Percentiles rank a stretch among this genome's conserved stretches.
Conservation (phyloP, 306 rosid genomes). For the Pyrus betulifolia region DNA sequence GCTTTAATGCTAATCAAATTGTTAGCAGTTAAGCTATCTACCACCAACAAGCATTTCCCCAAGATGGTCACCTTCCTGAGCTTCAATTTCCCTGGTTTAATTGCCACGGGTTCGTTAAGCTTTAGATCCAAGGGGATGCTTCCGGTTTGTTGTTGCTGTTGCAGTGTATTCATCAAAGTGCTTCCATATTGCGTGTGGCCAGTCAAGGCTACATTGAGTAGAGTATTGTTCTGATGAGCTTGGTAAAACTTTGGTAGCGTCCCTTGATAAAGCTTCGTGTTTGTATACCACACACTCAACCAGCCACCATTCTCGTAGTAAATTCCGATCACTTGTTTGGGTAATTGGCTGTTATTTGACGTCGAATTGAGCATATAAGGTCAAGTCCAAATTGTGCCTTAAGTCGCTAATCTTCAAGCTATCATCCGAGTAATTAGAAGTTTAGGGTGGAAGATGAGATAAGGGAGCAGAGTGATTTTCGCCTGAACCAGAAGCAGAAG, state of each 20-base stretch:
- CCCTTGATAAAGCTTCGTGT: constrained; percentile 69
- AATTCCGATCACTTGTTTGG: constrained; percentile 80
- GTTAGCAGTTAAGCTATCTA: constrained; percentile 67
- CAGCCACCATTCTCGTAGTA: constrained; percentile 70
- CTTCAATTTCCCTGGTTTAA: constrained; percentile 67
- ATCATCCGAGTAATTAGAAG: constrained; percentile 63
- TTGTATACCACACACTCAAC: constrained; percentile 66
- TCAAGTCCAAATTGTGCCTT: constrained; percentile 61
- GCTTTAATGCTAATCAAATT: constrained; percentile 72
- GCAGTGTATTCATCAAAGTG: constrained; percentile 60
- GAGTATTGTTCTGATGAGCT: constrained; percentile 74
- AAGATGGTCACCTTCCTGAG: constrained; percentile 58
- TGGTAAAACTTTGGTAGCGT: constrained; percentile 71
- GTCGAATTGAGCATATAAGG: constrained; percentile 62
- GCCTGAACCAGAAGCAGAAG: neutral
- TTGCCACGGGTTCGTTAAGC: constrained; percentile 59
- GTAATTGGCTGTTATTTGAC: constrained; percentile 66
- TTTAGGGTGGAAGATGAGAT: constrained; percentile 69
- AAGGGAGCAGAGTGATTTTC: constrained; percentile 18
- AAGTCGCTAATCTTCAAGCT: constrained; percentile 51
- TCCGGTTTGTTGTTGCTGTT: constrained; percentile 74
- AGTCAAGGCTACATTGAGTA: constrained; percentile 48
- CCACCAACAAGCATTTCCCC: constrained; percentile 65
- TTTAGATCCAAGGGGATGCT: constrained; percentile 63
- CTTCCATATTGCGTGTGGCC: constrained; percentile 70